Percentiles rank a stretch among this genome's conserved stretches.
phyloP scores from a whole-genome alignment of 2,329 filamentous ascomycete genomes.

The Bertia moriformis region DNA sequence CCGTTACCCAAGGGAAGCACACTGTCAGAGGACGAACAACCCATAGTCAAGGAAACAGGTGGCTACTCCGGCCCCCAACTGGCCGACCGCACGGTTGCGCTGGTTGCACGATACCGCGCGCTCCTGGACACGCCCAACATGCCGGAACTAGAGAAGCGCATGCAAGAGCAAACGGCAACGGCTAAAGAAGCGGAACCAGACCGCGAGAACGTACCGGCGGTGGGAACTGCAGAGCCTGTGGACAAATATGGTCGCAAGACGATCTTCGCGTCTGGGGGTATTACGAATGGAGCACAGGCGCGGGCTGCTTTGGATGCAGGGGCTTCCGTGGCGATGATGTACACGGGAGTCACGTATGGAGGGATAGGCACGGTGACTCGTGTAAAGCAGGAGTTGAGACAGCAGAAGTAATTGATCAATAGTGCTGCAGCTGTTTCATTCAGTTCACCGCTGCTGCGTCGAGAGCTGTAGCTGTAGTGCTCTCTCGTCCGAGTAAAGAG shows the following conservation, averaged over 20 bases:
- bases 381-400: conserved; percentile 48
- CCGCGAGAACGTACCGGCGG: not conserved
- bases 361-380: conserved; percentile 49
- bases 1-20: conserved; percentile 52
- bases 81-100: conserved; percentile 63
- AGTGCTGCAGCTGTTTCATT: too few species aligned
- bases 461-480: too few species aligned
- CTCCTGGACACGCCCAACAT: conserved; percentile 41
- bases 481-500: too few species aligned
- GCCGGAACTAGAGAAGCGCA: not conserved
- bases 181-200: not conserved
- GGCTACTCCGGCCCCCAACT: conserved; percentile 85
- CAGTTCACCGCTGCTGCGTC: too few species aligned
- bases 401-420: too few species aligned
- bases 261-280: conserved; percentile 86
- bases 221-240: conserved; percentile 1
- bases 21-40: conserved; percentile 52
- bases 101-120: conserved; percentile 68
- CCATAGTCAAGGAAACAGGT: conserved; percentile 60
- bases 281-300: conserved; percentile 77
- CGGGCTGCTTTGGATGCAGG: conserved; percentile 72
- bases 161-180: not conserved
- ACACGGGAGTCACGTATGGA: conserved; percentile 60
- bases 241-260: conserved; percentile 44
- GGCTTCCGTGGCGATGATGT: conserved; percentile 80